Evolutionary conservation across 305 asterid species (phyloP).

Genomic region (Fraxinus xanthoxyloides): DNA sequence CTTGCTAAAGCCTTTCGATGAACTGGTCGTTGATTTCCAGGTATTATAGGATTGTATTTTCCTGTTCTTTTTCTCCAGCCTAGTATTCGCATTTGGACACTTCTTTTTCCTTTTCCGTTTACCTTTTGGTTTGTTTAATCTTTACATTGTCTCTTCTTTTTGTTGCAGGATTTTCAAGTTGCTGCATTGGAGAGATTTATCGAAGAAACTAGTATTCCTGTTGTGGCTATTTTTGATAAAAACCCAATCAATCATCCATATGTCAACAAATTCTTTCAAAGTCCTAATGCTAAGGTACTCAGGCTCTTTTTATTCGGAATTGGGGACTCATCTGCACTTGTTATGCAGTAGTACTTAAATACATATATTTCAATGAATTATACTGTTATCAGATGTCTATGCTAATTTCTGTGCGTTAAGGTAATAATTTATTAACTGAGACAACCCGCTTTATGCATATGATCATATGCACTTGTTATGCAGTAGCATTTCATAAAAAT

Average conservation of each 20-base stretch:
- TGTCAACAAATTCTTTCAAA: conserved; percentile 54
- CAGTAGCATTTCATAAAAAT: background rate
- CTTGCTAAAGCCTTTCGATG: conserved; percentile 82
- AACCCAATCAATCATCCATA: conserved; percentile 56
- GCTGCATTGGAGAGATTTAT: conserved; percentile 68
- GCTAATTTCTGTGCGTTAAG: background rate
- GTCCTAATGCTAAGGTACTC: conserved; percentile 54
- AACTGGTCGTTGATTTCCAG: conserved; percentile 59
- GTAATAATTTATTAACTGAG: background rate
- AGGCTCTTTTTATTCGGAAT: background rate
- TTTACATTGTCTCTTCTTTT: background rate
- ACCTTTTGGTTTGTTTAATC: background rate
- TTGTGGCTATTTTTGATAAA: conserved; percentile 50
- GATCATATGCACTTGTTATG: background rate
- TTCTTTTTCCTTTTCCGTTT: background rate
- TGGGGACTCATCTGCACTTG: background rate
- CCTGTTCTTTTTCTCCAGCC: background rate
- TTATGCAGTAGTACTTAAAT: background rate
- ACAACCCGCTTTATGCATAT: background rate
- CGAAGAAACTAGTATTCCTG: conserved; percentile 46
- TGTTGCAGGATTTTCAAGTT: conserved; percentile 59
- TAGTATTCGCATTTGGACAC: background rate
- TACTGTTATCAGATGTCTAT: background rate
- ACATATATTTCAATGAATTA: background rate
- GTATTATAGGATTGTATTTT: conserved; percentile 27